Evolutionary conservation across 2,329 filamentous ascomycete species (phyloP), one percentile per base, ranked within the genome.

Genomic region (Huntiella abstrusa): DNA sequence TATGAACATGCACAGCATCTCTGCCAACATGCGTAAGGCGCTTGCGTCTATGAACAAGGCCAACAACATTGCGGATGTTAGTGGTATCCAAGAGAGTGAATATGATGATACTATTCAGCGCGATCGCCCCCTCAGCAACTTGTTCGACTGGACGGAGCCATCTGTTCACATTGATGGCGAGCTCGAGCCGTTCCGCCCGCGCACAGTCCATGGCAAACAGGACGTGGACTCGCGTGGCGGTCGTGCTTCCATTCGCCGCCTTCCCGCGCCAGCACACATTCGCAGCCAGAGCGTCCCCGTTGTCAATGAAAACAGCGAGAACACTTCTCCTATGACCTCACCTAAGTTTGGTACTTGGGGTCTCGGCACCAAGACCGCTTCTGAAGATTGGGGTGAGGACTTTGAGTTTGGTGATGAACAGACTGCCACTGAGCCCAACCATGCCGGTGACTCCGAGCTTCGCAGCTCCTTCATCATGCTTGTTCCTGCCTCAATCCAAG

Each of bases 321-420:
- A 8, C 22, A 13, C 41, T n/a, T 43, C 38, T 12, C 42, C 42
- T 4, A 39, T 43, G 6, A 41, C 45, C 13, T 69, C 60, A 56
- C 60, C 59, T 56, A 87, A 86, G 55, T 88, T 85, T 56, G 80
- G 83, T 38, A 87, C 83, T 1, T 88, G 83, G 83, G 82, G 81
- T 2, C 64, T 85, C 37, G 76, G 80, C n/a, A 78, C 75, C 51
- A 87, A 87, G 59, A 80, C 75, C 12, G 77, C 78, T 8, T 87
- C 80, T 51, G 84, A 92, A 58, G 83, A 91, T 56, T 92, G 84
- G 84, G 84, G 88, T 54, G 82, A 87, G 52, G 84, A 92, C 58
- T 91, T 92, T 54, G 82, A 88, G 50, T 87, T 88, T 57, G 70
- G 70, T 6, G 49, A 50, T 13, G 65, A 63, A 19, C 58, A 67